These are phyloP conservation scores for Beauveria brongniartii DNA, from an alignment of 2,329 filamentous ascomycete genomes.

Conservation along the genomic window DNA sequence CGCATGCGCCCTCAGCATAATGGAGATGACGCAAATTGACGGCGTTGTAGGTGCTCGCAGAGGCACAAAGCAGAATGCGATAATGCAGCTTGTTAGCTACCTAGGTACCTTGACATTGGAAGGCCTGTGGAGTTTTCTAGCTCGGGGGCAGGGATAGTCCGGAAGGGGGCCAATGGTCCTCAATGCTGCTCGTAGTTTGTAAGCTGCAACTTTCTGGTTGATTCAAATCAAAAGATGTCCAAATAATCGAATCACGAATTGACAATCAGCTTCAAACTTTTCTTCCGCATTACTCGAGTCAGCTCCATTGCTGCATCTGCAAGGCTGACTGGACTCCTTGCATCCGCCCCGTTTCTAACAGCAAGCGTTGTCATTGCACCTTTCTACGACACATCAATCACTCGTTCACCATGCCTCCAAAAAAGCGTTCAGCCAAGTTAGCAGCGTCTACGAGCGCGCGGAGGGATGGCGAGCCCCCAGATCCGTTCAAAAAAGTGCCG, in stretches of 20 bases:
- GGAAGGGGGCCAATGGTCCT: neutral
- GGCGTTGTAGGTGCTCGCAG: slow-evolving; percentile 9
- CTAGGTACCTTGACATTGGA: too few species aligned
- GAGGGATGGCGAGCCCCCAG: slow-evolving; percentile 35
- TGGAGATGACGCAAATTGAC: slow-evolving; percentile 12
- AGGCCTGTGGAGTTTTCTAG: slow-evolving; percentile 6
- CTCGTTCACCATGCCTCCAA: slow-evolving; percentile 16
- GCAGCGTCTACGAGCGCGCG: slow-evolving; percentile 15
- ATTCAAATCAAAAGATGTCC: too few species aligned
- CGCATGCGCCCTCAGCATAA: slow-evolving; percentile 36
- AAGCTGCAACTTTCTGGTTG: neutral
- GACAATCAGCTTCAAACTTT: too few species aligned
- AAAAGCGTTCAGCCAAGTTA: slow-evolving; percentile 26
- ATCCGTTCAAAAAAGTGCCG: slow-evolving; percentile 62
- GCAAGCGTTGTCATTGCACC: neutral
- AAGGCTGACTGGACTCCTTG: neutral
- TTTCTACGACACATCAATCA: neutral
- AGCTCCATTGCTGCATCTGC: too few species aligned
- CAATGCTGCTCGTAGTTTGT: neutral
- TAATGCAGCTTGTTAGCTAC: neutral
- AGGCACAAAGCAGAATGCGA: slow-evolving; percentile 5
- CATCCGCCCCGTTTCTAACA: neutral
- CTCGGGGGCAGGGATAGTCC: slow-evolving; percentile 9
- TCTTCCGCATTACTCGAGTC: too few species aligned
- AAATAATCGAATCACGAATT: too few species aligned